These are phyloP conservation scores for Linum tenue DNA, from an alignment of 345 rosid genomes.

Conservation along the genomic window DNA sequence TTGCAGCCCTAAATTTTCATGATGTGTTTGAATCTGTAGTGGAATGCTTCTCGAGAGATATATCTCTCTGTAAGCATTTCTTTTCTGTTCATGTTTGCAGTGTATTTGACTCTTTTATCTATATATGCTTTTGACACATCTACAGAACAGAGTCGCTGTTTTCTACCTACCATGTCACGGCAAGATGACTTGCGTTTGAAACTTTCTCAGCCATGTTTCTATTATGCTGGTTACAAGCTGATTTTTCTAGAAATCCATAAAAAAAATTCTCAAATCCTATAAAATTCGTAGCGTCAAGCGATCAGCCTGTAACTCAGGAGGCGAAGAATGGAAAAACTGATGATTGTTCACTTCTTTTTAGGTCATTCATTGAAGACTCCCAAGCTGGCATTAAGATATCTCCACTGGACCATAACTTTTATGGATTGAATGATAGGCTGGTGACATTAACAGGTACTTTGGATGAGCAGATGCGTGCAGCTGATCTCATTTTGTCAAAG, in stretches of 20 bases:
- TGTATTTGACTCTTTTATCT: no score
- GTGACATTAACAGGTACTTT: slow-evolving; percentile 80
- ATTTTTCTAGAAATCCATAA: not conserved
- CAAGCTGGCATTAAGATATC: slow-evolving; percentile 95
- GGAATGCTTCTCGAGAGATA: no score
- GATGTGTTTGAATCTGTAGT: no score
- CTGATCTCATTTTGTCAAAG: slow-evolving; percentile 77
- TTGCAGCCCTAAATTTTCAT: not conserved
- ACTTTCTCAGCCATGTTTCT: slow-evolving; percentile 5
- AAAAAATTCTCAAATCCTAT: no score
- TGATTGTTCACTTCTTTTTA: slow-evolving; percentile 21
- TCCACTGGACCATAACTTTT: slow-evolving; percentile 72
- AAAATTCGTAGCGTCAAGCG: no score
- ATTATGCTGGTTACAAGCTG: not conserved
- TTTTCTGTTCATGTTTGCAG: no score
- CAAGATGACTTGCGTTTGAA: no score
- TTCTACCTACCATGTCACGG: no score
- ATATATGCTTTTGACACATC: no score
- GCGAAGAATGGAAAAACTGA: slow-evolving; percentile 4
- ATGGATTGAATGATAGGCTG: slow-evolving; percentile 87
- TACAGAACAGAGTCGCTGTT: no score
- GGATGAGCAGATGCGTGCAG: slow-evolving; percentile 88
- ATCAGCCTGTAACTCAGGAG: not conserved
- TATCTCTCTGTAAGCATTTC: no score
- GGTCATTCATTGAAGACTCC: slow-evolving; percentile 95